phyloP scores from a whole-genome alignment of 176 grass and related monocot genomes.

The Triticum aestivum region DNA sequence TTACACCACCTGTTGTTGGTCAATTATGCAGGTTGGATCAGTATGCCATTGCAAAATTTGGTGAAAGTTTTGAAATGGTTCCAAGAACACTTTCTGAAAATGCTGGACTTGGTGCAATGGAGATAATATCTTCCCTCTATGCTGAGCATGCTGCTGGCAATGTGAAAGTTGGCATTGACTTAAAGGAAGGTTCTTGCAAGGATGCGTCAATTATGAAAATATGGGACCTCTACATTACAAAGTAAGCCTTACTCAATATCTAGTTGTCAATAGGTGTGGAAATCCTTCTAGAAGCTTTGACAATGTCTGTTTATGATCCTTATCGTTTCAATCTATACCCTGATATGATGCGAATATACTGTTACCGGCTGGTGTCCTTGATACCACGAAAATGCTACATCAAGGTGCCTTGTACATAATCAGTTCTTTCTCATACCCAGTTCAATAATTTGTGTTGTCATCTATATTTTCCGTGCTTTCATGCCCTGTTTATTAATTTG shows the following conservation, averaged over 20 bases:
- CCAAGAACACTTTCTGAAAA: constrained; percentile 86
- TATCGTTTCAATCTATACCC: background rate
- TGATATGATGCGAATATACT: background rate
- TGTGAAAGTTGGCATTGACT: constrained; percentile 69
- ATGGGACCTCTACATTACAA: constrained; percentile 92
- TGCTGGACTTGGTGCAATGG: constrained; percentile 88
- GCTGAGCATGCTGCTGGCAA: constrained; percentile 88
- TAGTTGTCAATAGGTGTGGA: background rate
- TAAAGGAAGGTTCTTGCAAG: constrained; percentile 78
- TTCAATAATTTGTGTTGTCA: background rate
- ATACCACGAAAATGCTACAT: background rate
- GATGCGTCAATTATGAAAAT: constrained; percentile 69
- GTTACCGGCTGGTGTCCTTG: background rate
- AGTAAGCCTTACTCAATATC: constrained; percentile 49
- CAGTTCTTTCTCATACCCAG: background rate
- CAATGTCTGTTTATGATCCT: background rate
- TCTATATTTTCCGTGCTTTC: background rate
- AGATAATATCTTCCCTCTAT: constrained; percentile 91
- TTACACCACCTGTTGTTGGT: constrained; percentile 2
- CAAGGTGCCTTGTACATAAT: background rate
- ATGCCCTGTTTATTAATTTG: background rate
- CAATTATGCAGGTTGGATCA: constrained; percentile 74
- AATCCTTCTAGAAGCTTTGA: background rate
- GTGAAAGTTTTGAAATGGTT: constrained; percentile 96
- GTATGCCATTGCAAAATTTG: constrained; percentile 95